A percentile compares a stretch with the other conserved stretches of the same genome.
Conservation (phyloP, 2,329 filamentous ascomycete species). For the Arthrocladium fulminans region DNA sequence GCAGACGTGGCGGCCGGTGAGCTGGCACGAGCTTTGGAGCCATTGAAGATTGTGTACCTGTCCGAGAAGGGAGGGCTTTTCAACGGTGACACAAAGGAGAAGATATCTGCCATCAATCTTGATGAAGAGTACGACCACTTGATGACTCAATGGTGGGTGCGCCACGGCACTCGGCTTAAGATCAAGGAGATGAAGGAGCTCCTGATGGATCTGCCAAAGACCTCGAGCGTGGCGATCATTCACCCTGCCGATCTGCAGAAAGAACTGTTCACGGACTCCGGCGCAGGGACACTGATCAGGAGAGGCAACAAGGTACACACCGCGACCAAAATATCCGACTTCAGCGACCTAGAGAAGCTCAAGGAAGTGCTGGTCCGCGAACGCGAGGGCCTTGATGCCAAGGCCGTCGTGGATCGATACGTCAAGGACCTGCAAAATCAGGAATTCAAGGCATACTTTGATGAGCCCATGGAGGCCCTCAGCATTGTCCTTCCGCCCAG, state of each 20-base stretch:
- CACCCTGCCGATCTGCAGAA: slow-evolving; percentile 93
- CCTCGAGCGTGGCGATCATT: slow-evolving; percentile 93
- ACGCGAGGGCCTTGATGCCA: slow-evolving; percentile 70
- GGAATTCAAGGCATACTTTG: slow-evolving; percentile 87
- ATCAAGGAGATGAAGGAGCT: slow-evolving; percentile 97
- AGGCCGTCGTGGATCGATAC: slow-evolving; percentile 77
- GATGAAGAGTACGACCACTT: slow-evolving; percentile 91
- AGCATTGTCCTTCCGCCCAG: slow-evolving; percentile 72
- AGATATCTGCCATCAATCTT: slow-evolving; percentile 94
- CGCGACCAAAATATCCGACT: slow-evolving; percentile 60
- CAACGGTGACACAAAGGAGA: slow-evolving; percentile 84
- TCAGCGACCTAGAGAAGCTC: slow-evolving; percentile 65
- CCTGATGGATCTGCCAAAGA: slow-evolving; percentile 75
- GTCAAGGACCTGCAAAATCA: slow-evolving; percentile 66
- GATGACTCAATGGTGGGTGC: slow-evolving; percentile 91
- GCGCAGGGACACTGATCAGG: slow-evolving; percentile 85
- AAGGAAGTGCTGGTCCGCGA: slow-evolving; percentile 77
- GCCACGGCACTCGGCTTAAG: slow-evolving; percentile 89
- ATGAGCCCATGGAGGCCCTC: slow-evolving; percentile 86
- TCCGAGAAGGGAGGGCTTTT: slow-evolving; percentile 96
- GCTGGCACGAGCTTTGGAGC: slow-evolving; percentile 77
- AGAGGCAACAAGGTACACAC: slow-evolving; percentile 82
- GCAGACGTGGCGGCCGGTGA: slow-evolving; percentile 94
- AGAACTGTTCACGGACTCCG: slow-evolving; percentile 92
- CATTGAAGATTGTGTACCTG: slow-evolving; percentile 96